Evolutionary conservation across 108 stramenopile genomes (phyloP).

Genomic region (Conticribra guillardii): DNA sequence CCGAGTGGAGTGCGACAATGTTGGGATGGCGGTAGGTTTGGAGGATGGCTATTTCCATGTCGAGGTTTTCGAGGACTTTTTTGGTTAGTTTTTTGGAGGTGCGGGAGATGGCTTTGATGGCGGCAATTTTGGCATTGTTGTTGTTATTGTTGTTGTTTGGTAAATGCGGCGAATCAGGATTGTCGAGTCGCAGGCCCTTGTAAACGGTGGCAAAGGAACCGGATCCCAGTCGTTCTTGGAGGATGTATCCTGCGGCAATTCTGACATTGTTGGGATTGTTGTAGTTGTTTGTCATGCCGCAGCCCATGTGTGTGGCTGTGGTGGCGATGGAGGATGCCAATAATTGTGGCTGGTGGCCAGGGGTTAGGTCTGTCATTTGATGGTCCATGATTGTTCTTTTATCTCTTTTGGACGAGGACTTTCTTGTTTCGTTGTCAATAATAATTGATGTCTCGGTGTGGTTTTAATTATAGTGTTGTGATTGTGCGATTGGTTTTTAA

Average conservation of each 20-base stretch:
- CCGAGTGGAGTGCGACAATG: constrained; percentile 87
- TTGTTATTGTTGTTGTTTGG: constrained; percentile 11
- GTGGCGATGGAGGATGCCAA: neutral
- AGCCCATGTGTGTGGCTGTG: no score
- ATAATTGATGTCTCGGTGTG: no score
- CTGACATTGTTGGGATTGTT: constrained; percentile 15
- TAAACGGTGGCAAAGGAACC: constrained; percentile 90
- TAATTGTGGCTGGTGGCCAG: neutral
- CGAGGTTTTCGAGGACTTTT: constrained; percentile 95
- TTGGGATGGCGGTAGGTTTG: constrained; percentile 90
- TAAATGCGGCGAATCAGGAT: constrained; percentile 22
- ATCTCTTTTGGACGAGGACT: no score
- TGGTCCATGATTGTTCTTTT: neutral
- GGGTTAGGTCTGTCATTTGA: neutral
- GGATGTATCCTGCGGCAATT: constrained; percentile 72
- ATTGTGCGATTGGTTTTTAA: no score
- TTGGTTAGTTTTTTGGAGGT: constrained; percentile 85
- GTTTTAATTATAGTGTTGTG: no score
- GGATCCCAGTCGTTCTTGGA: constrained; percentile 70
- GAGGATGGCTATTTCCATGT: constrained; percentile 96
- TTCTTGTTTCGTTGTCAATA: no score
- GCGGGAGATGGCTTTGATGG: constrained; percentile 93
- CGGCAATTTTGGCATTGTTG: constrained; percentile 44
- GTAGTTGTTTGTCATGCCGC: constrained; percentile 18
- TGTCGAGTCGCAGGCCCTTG: constrained; percentile 58